A percentile compares a stretch with the other conserved stretches of the same genome.
These are phyloP conservation scores for Pyracantha coccinea DNA, from an alignment of 331 rosid genomes.

Conservation along the genomic window DNA sequence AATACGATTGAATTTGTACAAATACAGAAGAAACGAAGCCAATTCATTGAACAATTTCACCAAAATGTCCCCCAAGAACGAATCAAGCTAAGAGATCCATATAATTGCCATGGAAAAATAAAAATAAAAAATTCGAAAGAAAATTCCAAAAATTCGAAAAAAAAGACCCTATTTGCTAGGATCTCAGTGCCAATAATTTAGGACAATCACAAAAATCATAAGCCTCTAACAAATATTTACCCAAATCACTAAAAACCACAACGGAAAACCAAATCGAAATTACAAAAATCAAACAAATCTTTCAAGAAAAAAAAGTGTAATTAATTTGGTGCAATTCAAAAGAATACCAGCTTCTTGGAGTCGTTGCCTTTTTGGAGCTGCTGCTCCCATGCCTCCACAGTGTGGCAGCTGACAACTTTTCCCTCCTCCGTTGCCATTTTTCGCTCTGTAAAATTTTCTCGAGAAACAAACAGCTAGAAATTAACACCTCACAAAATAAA, in stretches of 20 bases:
- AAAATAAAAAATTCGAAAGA: no score
- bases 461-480: background rate
- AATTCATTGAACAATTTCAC: background rate
- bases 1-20: background rate
- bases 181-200: no score
- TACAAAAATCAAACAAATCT: background rate
- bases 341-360: slow-evolving; percentile 51
- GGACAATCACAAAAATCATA: no score
- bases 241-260: background rate
- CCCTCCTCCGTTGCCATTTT: slow-evolving; percentile 66
- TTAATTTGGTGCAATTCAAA: no score
- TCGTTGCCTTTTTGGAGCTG: slow-evolving; percentile 64
- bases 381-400: slow-evolving; percentile 63
- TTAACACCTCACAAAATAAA: background rate
- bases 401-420: slow-evolving; percentile 59
- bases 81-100: no score
- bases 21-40: background rate
- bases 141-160: background rate
- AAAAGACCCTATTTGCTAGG: no score
- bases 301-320: background rate
- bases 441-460: background rate
- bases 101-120: no score
- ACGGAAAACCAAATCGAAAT: background rate
- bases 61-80: background rate
- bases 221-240: background rate